A percentile compares a stretch with the other conserved stretches of the same genome.
Evolutionary conservation across 2,329 filamentous ascomycete genomes (phyloP).

Genomic region (Verticillium isaacii): DNA sequence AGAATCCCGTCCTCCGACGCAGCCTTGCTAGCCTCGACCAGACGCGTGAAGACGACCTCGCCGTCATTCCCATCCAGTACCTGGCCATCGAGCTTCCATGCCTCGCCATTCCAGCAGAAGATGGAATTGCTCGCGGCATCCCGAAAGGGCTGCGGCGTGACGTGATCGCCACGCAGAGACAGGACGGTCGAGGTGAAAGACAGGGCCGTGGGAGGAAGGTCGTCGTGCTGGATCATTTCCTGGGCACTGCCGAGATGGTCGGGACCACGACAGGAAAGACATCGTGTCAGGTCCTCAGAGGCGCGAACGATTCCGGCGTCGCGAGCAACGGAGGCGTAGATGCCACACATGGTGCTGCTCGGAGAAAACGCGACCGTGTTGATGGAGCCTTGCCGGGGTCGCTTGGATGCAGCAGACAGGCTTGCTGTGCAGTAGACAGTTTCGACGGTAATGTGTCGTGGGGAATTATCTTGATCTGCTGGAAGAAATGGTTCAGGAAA

Average conservation of each 20-base stretch:
- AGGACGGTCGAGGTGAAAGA: slow-evolving; percentile 80
- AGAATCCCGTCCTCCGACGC: slow-evolving; percentile 36
- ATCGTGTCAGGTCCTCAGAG: slow-evolving; percentile 31
- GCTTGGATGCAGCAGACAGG: no score
- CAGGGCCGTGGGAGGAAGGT: slow-evolving; percentile 36
- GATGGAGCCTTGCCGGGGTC: no score
- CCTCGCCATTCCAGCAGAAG: slow-evolving; percentile 97
- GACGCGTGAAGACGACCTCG: slow-evolving; percentile 57
- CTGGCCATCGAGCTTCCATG: slow-evolving; percentile 67
- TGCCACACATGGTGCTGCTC: slow-evolving; percentile 50
- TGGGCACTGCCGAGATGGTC: slow-evolving; percentile 48
- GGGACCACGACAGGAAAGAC: slow-evolving; percentile 53
- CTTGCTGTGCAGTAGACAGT: no score
- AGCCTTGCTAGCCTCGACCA: slow-evolving; percentile 34
- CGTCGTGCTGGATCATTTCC: slow-evolving; percentile 19
- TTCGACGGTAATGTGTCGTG: no score
- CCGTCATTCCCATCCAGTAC: slow-evolving; percentile 74
- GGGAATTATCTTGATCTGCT: no score
- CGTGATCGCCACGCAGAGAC: slow-evolving; percentile 71
- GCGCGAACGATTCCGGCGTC: slow-evolving; percentile 21
- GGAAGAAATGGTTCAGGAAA: not conserved
- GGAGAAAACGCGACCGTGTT: not conserved
- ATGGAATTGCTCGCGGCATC: slow-evolving; percentile 54
- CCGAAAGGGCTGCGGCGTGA: slow-evolving; percentile 70
- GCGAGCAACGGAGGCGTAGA: slow-evolving; percentile 46